Evolutionary conservation across 1,139 yeast genomes (phyloP), one percentile per base, ranked within the genome.

Genomic region (Sugiyamaella castrensis): DNA sequence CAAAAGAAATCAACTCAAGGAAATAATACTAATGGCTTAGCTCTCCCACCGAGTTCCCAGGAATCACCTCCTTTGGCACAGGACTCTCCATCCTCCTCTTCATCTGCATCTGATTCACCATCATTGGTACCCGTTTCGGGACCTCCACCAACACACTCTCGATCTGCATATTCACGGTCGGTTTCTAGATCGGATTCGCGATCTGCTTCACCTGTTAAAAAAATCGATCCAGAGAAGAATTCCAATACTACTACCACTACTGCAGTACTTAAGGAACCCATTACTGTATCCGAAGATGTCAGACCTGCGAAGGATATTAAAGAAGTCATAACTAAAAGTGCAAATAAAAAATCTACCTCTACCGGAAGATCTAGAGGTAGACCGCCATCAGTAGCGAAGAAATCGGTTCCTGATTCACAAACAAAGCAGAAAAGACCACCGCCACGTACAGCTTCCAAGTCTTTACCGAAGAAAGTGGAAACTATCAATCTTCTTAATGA

Each of bases 401-500:
- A 44, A 32, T 34, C 47, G 15, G 38, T 40, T 38, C 44, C 43
- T n/a, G n/a, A 46, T 29, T n/a, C 37, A 9, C 33, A 26, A 9
- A 28, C 37, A 13, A 33, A n/a, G 24, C 48, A 29, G 10, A 37
- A 24, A 11, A 6, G 40, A 27, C 13, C 34, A 7, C 24, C n/a
- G n/a, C 32, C 36, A 4, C 40, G 39, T 11, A 41, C 41, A 6
- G 53, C 52, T 4, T 37, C 54, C 8, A 52, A 52, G 36, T 41
- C 51, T 2, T 16, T 47, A 19, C 54, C 47, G 4, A 38, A 30
- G 27, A 47, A 47, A 15, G 16, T 39, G 2, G 44, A 28, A n/a
- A 30, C 48, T 19, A 16, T 24, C 8, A 42, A 32, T 16, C 48
- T 33, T 8, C 49, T 49, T 28, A 64, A 58, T n/a, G 63, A 58